Percentiles rank a stretch among this genome's conserved stretches.
Conservation (phyloP, 805 yeast genomes). For the Isabelozyma pseudorhagii region DNA sequence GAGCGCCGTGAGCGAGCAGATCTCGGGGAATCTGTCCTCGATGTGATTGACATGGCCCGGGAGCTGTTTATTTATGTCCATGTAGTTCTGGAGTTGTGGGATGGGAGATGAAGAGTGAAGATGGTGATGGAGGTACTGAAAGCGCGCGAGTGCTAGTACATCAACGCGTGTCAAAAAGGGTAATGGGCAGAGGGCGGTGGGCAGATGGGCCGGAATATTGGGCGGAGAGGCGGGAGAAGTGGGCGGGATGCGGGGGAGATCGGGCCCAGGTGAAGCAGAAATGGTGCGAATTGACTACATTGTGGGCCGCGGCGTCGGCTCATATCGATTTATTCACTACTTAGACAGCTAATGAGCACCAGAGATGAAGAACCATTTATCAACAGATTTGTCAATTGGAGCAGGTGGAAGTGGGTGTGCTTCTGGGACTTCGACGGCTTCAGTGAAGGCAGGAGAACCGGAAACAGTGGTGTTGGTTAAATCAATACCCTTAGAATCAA, state of each 20-base stretch:
- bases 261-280: no score
- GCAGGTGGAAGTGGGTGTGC: conserved; percentile 78
- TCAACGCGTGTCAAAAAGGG: no score
- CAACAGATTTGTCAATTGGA: conserved; percentile 93
- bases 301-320: background rate
- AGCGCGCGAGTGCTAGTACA: no score
- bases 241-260: no score
- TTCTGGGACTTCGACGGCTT: conserved; percentile 55
- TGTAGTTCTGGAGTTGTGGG: background rate
- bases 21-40: background rate
- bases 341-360: conserved; percentile 50
- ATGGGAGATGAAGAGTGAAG: background rate
- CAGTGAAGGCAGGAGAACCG: conserved; percentile 51
- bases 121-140: no score
- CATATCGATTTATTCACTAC: background rate
- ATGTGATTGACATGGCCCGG: background rate
- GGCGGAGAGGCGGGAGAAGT: no score
- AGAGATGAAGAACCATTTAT: conserved; percentile 98
- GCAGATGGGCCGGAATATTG: no score
- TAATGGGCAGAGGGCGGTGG: no score
- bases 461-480: conserved; percentile 74
- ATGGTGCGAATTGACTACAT: no score
- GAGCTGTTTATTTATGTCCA: background rate
- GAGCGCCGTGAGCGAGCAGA: background rate
- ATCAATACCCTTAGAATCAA: conserved; percentile 53